These are phyloP conservation scores for Talaromyces sp. DNA, from an alignment of 2,329 filamentous ascomycete genomes.

Conservation along the genomic window DNA sequence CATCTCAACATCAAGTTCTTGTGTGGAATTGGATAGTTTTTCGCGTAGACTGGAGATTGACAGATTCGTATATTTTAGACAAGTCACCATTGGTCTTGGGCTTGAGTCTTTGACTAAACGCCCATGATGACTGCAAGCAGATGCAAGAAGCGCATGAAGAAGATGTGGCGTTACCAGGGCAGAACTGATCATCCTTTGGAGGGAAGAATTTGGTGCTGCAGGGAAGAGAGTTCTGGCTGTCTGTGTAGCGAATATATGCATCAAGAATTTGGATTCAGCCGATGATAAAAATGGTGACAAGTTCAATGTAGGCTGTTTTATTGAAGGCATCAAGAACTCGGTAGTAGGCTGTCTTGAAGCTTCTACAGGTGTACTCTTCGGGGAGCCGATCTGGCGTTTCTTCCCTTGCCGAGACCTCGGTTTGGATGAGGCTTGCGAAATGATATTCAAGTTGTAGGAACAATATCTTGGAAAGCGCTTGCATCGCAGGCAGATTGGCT, in stretches of 20 bases:
- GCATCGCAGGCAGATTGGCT: constrained; percentile 30
- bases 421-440: constrained; percentile 10
- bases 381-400: background rate
- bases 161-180: constrained; percentile 30
- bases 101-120: constrained; percentile 25
- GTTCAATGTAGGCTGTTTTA: constrained; percentile 18
- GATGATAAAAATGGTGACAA: constrained; percentile 23
- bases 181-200: constrained; percentile 27
- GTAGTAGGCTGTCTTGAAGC: background rate
- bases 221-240: constrained; percentile 32
- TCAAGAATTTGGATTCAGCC: constrained; percentile 27
- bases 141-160: constrained; percentile 31
- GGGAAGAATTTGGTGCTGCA: constrained; percentile 26
- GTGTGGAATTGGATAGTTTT: constrained; percentile 16
- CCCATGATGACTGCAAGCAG: constrained; percentile 32
- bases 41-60: constrained; percentile 28
- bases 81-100: constrained; percentile 14
- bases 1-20: constrained; percentile 19
- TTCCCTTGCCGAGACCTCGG: background rate
- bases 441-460: constrained; percentile 27
- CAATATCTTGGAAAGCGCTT: constrained; percentile 28
- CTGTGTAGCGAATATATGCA: constrained; percentile 30
- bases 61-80: constrained; percentile 31
- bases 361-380: too few relatives aligned
- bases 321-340: background rate